Base-by-base conservation (phyloP, 768 basidiomycete genomes). In the Termitomyces sp. region DNA sequence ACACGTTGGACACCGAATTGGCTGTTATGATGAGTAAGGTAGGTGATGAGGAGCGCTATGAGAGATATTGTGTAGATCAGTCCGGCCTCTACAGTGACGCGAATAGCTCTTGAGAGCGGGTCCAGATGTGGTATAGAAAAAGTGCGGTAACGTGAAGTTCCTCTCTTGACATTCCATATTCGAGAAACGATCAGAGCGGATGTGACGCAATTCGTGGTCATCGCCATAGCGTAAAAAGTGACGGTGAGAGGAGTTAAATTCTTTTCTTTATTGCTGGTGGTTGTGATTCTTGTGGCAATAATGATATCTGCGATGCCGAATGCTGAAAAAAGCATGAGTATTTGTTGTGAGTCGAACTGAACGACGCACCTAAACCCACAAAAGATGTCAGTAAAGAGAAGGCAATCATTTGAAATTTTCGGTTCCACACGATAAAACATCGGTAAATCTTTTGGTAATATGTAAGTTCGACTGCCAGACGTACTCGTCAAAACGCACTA, bases 21-120 rank as follows among this genome's bases (percentile, higher is more conserved):
- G 15, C 52, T 52, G 3, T 45, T 51, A 18, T 54, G 53, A 10
- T 48, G 42, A 11, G 42, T 38, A 7, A 53, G 41, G 23, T 59
- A 61, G n/a, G 41, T 42, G 29, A 57, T 49, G 18, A 61, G 36
- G 3, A 61, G 54, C 36, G 27, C 53, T 31, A 61, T 36, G 20
- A 61, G 54, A 20, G 58, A 56, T 48, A 42, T 20, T 3, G 58
- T 47, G 51, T 61, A 61, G 25, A 61, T 50, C 11, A 61, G 42
- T 2, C 60, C 60, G 7, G 60, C 57, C 33, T 61, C 60, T 1
- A 59, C 27, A 18, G 60, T 61, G 22, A 59, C 50, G 4, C 52
- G 54, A 20, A 61, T 56, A 10, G 60, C 60, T 31, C 58, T 47
- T n/a, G 50, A 38, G 10, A 61, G 52, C 2, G 58, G 55, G 25